These are phyloP conservation scores for Ammopiptanthus mongolicus DNA, from an alignment of 306 rosid species.

Conservation along the genomic window DNA sequence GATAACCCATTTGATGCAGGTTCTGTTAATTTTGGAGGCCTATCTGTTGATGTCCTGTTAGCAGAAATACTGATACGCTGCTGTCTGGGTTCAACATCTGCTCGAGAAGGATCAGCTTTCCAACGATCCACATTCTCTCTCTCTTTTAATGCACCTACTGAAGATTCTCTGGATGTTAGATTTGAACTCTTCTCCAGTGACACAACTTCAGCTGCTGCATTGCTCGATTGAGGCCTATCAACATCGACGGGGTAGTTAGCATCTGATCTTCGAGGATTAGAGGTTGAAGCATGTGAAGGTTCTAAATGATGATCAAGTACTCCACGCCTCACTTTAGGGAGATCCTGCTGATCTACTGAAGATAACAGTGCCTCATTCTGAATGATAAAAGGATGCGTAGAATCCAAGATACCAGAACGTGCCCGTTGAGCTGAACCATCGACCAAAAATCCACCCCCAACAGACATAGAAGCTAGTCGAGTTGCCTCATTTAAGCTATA, in stretches of 20 bases:
- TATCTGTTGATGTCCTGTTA: slow-evolving; percentile 69
- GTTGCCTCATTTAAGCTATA: slow-evolving; percentile 98
- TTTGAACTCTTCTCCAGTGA: slow-evolving; percentile 47
- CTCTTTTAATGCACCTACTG: slow-evolving; percentile 42
- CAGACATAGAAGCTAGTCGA: slow-evolving; percentile 75
- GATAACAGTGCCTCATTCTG: slow-evolving; percentile 58
- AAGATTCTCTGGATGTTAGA: slow-evolving; percentile 53
- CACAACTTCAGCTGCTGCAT: slow-evolving; percentile 41
- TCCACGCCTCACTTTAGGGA: slow-evolving; percentile 61
- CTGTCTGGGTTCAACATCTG: slow-evolving; percentile 60
- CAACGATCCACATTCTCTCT: slow-evolving; percentile 59
- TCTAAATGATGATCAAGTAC: slow-evolving; percentile 66
- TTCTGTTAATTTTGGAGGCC: slow-evolving; percentile 62
- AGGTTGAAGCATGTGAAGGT: slow-evolving; percentile 72
- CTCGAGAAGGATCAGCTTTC: slow-evolving; percentile 65
- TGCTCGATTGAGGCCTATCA: slow-evolving; percentile 73
- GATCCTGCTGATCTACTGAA: slow-evolving; percentile 61
- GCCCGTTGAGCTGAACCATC: slow-evolving; percentile 76
- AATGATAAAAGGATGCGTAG: slow-evolving; percentile 50
- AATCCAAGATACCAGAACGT: slow-evolving; percentile 78
- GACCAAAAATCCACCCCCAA: slow-evolving; percentile 65
- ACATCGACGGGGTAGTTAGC: slow-evolving; percentile 52
- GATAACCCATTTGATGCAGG: slow-evolving; percentile 64
- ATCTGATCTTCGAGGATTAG: slow-evolving; percentile 77
- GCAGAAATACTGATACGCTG: slow-evolving; percentile 52